Percentiles rank a stretch among this genome's conserved stretches.
phyloP scores from a whole-genome alignment of 2,329 filamentous ascomycete genomes.

The Penicillium frequentans region DNA sequence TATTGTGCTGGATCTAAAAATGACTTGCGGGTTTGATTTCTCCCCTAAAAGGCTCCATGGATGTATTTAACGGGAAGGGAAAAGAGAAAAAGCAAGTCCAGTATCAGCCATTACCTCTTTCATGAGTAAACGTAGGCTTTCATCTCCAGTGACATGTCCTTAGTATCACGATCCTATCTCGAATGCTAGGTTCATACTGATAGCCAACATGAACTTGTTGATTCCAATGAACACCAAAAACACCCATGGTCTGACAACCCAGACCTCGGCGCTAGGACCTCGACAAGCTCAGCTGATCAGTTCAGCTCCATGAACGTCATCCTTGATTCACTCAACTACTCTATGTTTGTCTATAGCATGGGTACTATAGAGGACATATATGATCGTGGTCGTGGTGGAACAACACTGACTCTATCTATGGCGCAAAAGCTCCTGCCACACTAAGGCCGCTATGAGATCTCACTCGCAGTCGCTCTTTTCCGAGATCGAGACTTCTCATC shows the following conservation, averaged over 20 bases:
- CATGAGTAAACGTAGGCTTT: not conserved
- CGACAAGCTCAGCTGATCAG: constrained; percentile 1
- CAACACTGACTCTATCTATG: not conserved
- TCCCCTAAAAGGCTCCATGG: constrained; percentile 24
- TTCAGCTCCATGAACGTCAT: not conserved
- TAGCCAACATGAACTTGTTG: not conserved
- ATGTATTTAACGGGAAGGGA: constrained; percentile 36
- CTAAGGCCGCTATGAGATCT: not conserved
- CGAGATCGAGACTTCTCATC: not conserved
- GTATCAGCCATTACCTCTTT: constrained; percentile 22
- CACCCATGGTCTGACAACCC: not conserved
- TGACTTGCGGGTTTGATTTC: constrained; percentile 27
- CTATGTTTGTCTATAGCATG: not conserved
- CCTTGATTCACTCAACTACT: not conserved
- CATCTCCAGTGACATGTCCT: not conserved
- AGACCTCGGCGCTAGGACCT: not conserved
- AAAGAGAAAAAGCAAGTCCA: constrained; percentile 30
- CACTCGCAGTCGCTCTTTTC: not conserved
- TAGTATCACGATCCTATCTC: not conserved
- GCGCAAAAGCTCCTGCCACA: not conserved
- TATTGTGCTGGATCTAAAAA: constrained; percentile 29
- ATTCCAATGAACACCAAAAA: not conserved
- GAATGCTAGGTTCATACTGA: not conserved
- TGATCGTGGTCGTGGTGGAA: not conserved
- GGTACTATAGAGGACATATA: not conserved